Base-by-base conservation (phyloP, 192 early-diverging fungal species). In the Allomyces macrogynus region DNA sequence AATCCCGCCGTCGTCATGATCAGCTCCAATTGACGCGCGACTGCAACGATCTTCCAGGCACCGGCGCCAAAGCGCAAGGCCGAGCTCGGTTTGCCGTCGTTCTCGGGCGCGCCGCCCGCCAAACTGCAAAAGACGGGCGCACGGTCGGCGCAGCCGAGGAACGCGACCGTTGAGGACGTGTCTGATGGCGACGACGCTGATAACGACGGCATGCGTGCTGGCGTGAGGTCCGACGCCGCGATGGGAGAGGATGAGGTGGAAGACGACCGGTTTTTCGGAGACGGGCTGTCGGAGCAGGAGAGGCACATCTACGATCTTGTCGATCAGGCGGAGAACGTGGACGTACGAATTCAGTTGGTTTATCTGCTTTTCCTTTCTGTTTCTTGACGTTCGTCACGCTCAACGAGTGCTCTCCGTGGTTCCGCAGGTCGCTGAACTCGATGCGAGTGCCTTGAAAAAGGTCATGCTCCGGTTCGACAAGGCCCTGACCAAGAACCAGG, bases 381-480 rank as follows among this genome's bases (percentile, higher is more conserved):
- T 5, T 23, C 43, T n/a, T 61, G 64, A 24, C 3, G 2, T 57
- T 40, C 22, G 14, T 16, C 61, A 4, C 63, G 40, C 60, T 62
- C 71, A 69, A 43, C 62, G 43, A 66, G 73, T 27, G 62, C 60
- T 10, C 10, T 18, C 23, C 61, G 0, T 57, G 20, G 42, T 22
- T 16, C 11, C 73, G 70, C 63, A 60, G 25, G 81, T 83, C 43
- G 84, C 73, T 27, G 67, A 67, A 22, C 81, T 96, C 40, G 89
- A 92, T 70, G 60, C 81, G 10, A 23, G 73, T 1, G 72, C 76
- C 20, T 81, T 94, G 10, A 85, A 89, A 64, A 81, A 80, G 67
- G 82, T 90, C 74, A 78, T 93, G 40, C 72, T 87, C 27, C 83
- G 84, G 65, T 86, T 96, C 69, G 90, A 96, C 71, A 87, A 86